Base-by-base conservation (phyloP, 495 filamentous ascomycete genomes). In the Penicillium pancosmium region DNA sequence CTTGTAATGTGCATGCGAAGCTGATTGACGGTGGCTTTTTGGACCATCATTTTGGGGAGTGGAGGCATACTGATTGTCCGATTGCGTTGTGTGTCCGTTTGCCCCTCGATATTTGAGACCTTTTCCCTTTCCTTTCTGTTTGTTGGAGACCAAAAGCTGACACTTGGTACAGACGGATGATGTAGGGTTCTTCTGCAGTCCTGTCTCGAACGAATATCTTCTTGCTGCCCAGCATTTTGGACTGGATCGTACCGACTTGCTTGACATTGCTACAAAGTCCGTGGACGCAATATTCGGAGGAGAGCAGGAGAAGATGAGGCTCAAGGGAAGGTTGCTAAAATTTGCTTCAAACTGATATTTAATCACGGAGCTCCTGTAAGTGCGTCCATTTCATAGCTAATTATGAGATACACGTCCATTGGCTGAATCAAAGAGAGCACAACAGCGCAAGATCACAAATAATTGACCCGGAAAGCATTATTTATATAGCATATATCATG, bases 101-200 rank as follows among this genome's bases (percentile, higher is more conserved):
- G 5, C 18, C 41, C 41, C 16, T 44, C 16, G 16, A 18, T n/a
- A n/a, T 19, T 38, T 38, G 36, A 38, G 34, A 19, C 27, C 55
- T 50, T 33, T 50, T 52, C 57, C 54, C 34, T 50, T 52, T 59
- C 54, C 21, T 13, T 25, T 23, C 5, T 49, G 1, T n/a, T 47
- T 15, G 8, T 38, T 12, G 36, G 25, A 43, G 5, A 25, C 44
- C 56, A 47, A 54, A 54, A 33, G 21, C 47, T 68, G 33, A 58
- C 33, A 21, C 23, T 47, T 9, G 19, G 15, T n/a, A 38, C 60
- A 93, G 90, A 95, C 91, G 1, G 91, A 95, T 72, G 91, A 95
- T 72, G 90, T 96, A 19, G 91, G 91, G 2, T 83, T 94, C 40
- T 93, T 96, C 56, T 86, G 84, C 41, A 92, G 88, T 68, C 80